phyloP scores from a whole-genome alignment of 2,329 filamentous ascomycete genomes.

The Stagonosporopsis tanaceti region DNA sequence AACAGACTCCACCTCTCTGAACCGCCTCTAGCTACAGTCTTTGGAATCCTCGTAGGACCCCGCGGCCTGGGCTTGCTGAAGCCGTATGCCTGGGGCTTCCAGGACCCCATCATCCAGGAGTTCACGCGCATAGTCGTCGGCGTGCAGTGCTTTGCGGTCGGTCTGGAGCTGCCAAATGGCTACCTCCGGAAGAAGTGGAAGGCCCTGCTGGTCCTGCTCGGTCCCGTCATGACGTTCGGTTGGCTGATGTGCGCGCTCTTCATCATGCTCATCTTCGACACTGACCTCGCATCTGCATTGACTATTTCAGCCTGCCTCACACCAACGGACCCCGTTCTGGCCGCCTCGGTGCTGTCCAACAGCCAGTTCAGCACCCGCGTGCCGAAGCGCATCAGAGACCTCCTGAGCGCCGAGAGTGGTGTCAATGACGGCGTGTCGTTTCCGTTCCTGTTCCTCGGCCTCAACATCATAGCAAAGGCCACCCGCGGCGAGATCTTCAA shows the following conservation, averaged over 20 bases:
- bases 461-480: slow-evolving; percentile 54
- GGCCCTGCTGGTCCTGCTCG: slow-evolving; percentile 59
- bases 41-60: slow-evolving; percentile 57
- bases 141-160: slow-evolving; percentile 52
- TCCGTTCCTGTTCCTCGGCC: slow-evolving; percentile 63
- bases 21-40: slow-evolving; percentile 56
- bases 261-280: slow-evolving; percentile 57
- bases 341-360: slow-evolving; percentile 62
- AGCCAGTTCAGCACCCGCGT: slow-evolving; percentile 62
- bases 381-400: slow-evolving; percentile 59
- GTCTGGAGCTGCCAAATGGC: slow-evolving; percentile 50
- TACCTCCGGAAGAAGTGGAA: slow-evolving; percentile 63
- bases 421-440: slow-evolving; percentile 66
- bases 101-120: slow-evolving; percentile 53
- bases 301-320: slow-evolving; percentile 64
- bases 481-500: slow-evolving; percentile 54
- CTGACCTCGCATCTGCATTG: slow-evolving; percentile 56
- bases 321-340: slow-evolving; percentile 65
- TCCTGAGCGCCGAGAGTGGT: slow-evolving; percentile 63
- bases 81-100: slow-evolving; percentile 53
- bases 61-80: slow-evolving; percentile 50
- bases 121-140: slow-evolving; percentile 57
- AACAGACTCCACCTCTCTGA: slow-evolving; percentile 60
- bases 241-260: slow-evolving; percentile 59
- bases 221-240: slow-evolving; percentile 61